These are phyloP conservation scores for Somion occarium DNA, from an alignment of 1,284 basidiomycete species.

Conservation along the genomic window DNA sequence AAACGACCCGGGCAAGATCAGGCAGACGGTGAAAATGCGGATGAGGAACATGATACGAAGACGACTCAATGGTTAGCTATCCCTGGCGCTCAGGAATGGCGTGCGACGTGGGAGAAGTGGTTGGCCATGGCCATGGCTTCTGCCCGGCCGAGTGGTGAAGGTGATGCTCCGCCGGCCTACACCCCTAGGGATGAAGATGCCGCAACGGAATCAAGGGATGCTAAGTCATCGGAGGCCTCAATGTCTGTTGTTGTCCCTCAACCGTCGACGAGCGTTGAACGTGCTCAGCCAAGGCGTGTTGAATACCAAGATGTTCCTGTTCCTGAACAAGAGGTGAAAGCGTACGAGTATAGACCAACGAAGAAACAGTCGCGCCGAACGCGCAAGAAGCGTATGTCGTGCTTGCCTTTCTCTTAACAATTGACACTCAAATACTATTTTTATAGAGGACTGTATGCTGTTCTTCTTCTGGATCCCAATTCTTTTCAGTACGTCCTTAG, in stretches of 20 bases:
- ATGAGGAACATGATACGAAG: conserved; percentile 12
- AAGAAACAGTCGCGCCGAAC: conserved; percentile 47
- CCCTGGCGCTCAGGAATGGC: conserved; percentile 54
- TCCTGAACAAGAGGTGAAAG: conserved; percentile 61
- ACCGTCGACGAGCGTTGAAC: conserved; percentile 4
- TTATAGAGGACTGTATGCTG: conserved; percentile 86
- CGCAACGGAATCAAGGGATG: conserved; percentile 13
- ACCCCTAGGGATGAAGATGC: conserved; percentile 45
- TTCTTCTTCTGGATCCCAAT: conserved; percentile 93
- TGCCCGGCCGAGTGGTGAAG: conserved; percentile 36
- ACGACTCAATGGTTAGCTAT: conserved; percentile 29
- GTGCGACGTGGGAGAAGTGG: conserved; percentile 72
- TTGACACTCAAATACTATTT: conserved; percentile 9
- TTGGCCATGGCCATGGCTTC: conserved; percentile 43
- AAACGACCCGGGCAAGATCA: conserved; percentile 32
- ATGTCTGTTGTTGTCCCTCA: conserved; percentile 11
- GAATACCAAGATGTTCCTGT: conserved; percentile 44
- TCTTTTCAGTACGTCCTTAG: conserved; percentile 62
- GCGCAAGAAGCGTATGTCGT: conserved; percentile 66
- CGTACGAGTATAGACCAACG: conserved; percentile 58
- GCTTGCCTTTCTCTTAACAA: conserved; percentile 7
- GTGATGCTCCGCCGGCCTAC: conserved; percentile 64
- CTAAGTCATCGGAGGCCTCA: conserved; percentile 10
- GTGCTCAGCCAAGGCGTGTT: conserved; percentile 29
- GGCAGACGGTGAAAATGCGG: conserved; percentile 30